These are phyloP conservation scores for Diplodia intermedia DNA, from an alignment of 2,329 filamentous ascomycete genomes.

Conservation along the genomic window DNA sequence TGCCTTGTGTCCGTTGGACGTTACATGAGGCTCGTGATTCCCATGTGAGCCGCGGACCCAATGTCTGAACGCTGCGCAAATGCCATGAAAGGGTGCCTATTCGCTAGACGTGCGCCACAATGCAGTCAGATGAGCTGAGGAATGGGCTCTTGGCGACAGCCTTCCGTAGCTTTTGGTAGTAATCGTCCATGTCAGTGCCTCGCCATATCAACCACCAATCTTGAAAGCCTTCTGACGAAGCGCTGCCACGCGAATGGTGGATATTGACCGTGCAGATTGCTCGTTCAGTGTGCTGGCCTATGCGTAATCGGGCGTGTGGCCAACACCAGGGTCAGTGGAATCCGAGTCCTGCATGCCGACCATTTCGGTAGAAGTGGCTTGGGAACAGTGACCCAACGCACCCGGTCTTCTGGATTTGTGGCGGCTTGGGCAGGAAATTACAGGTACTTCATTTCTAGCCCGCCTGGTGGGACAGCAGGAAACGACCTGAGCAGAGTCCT, in stretches of 20 bases:
- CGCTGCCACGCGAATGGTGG: neutral
- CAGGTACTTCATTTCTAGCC: neutral
- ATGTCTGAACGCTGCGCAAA: neutral
- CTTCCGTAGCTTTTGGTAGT: neutral
- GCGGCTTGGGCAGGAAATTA: neutral
- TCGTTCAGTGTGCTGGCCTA: too few species aligned
- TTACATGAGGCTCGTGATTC: neutral
- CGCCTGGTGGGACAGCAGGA: neutral
- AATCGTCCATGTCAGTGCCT: neutral
- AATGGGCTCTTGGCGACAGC: neutral
- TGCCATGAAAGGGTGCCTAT: neutral
- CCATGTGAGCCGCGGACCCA: neutral
- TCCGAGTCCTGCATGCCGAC: constrained; percentile 14
- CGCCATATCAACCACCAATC: neutral
- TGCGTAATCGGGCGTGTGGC: constrained; percentile 9
- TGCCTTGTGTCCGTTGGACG: neutral
- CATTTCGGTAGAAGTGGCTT: constrained; percentile 12
- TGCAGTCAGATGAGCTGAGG: constrained; percentile 4
- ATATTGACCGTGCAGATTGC: neutral
- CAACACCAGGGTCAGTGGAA: constrained; percentile 5
- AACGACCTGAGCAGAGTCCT: neutral
- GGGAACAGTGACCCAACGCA: neutral
- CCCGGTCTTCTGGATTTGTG: constrained; percentile 4
- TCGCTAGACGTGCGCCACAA: neutral
- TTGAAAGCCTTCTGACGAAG: neutral